Evolutionary conservation across 768 basidiomycete species (phyloP).

Genomic region (Pulveroboletus ravenelii): DNA sequence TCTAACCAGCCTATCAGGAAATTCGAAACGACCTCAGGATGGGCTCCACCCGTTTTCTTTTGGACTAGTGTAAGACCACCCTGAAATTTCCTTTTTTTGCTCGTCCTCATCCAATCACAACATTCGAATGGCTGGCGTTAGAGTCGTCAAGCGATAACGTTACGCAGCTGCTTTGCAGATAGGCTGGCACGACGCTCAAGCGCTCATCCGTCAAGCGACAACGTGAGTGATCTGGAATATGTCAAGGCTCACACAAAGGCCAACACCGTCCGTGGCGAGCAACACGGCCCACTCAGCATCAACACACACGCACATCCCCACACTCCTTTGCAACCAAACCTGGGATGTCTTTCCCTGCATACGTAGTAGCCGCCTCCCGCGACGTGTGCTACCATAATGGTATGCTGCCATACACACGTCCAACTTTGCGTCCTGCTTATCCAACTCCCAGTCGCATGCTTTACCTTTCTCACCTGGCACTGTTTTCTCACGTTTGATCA

Average conservation of each 20-base stretch:
- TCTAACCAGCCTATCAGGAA: no score
- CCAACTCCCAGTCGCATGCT: conserved; percentile 4
- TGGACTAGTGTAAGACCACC: no score
- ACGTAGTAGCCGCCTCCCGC: not conserved
- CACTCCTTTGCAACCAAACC: not conserved
- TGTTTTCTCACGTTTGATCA: conserved; percentile 14
- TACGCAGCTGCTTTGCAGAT: no score
- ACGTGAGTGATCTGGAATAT: not conserved
- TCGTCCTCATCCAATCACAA: no score
- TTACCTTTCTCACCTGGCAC: conserved; percentile 15
- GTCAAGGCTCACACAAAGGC: not conserved
- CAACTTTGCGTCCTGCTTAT: not conserved
- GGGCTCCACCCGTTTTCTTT: no score
- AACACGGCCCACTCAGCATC: not conserved
- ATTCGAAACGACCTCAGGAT: no score
- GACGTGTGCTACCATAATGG: conserved; percentile 14
- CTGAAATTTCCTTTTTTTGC: no score
- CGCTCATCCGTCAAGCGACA: not conserved
- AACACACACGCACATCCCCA: not conserved
- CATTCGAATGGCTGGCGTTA: no score
- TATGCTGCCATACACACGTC: not conserved
- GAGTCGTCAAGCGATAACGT: no score
- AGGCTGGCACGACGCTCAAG: not conserved
- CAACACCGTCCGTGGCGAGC: no score
- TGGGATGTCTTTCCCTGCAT: not conserved